phyloP scores from a whole-genome alignment of 176 grass and related monocot species.

The Oropetium thomaeum region DNA sequence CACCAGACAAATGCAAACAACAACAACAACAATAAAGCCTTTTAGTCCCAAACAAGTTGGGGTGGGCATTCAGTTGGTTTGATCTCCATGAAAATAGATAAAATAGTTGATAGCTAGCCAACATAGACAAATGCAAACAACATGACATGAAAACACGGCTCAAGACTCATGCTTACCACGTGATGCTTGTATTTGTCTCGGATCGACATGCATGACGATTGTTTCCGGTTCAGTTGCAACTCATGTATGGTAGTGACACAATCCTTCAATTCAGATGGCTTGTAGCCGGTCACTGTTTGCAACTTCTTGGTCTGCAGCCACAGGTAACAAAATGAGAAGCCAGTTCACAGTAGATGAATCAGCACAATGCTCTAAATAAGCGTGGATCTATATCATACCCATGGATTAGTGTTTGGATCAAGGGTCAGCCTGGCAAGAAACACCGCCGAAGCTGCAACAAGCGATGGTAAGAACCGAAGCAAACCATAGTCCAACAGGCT shows the following conservation, averaged over 20 bases:
- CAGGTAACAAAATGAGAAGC: slow-evolving; percentile 21
- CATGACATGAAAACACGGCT: neutral
- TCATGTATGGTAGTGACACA: slow-evolving; percentile 62
- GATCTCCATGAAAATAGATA: too few relatives aligned
- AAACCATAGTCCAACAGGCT: slow-evolving; percentile 74
- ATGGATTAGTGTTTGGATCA: slow-evolving; percentile 59
- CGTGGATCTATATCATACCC: slow-evolving; percentile 49
- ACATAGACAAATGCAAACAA: slow-evolving; percentile 11
- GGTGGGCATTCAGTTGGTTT: too few relatives aligned
- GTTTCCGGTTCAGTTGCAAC: slow-evolving; percentile 70
- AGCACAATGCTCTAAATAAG: neutral
- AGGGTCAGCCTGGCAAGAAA: slow-evolving; percentile 79
- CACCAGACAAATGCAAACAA: slow-evolving; percentile 7
- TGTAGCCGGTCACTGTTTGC: slow-evolving; percentile 59
- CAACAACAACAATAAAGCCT: too few relatives aligned
- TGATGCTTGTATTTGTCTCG: slow-evolving; percentile 84
- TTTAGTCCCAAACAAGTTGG: too few relatives aligned
- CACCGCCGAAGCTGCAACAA: slow-evolving; percentile 70
- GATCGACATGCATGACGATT: slow-evolving; percentile 40
- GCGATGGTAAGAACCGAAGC: slow-evolving; percentile 73
- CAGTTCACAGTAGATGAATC: neutral
- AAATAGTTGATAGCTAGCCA: too few relatives aligned
- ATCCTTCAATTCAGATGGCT: slow-evolving; percentile 58
- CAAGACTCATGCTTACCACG: slow-evolving; percentile 52
- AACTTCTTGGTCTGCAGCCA: slow-evolving; percentile 65